Percentiles rank a stretch among this genome's conserved stretches.
Conservation (phyloP, 371 early-diverging fungal genomes). For the Mucor irregularis region DNA sequence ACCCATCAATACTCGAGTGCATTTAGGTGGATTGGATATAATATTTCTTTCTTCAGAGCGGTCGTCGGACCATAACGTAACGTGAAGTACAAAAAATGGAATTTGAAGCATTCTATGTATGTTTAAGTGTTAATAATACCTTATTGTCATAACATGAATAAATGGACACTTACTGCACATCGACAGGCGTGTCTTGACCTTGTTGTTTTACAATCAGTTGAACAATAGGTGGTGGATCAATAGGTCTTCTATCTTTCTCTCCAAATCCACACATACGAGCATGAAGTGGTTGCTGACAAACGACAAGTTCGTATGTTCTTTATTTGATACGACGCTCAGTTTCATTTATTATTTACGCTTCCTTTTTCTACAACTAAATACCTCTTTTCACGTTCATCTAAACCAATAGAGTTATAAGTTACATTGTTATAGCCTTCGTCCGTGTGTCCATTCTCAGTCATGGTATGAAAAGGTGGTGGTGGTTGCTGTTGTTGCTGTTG, state of each 20-base stretch:
- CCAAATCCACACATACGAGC: slow-evolving; percentile 87
- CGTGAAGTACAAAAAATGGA: slow-evolving; percentile 75
- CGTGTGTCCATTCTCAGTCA: not conserved
- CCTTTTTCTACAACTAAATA: not conserved
- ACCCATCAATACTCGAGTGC: slow-evolving; percentile 74
- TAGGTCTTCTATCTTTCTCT: slow-evolving; percentile 74
- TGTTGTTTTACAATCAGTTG: slow-evolving; percentile 57
- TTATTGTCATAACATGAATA: too few species aligned
- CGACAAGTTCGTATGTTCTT: slow-evolving; percentile 55
- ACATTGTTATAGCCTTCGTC: not conserved
- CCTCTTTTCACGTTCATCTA: slow-evolving; percentile 40
- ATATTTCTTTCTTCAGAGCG: slow-evolving; percentile 57
- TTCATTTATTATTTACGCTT: not conserved
- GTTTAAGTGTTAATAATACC: too few species aligned
- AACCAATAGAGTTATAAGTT: slow-evolving; percentile 21
- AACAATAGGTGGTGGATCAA: slow-evolving; percentile 72
- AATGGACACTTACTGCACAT: slow-evolving; percentile 56
- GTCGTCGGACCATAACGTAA: slow-evolving; percentile 76
- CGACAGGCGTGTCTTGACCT: slow-evolving; percentile 40
- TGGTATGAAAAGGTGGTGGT: too few species aligned
- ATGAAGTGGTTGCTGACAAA: slow-evolving; percentile 79
- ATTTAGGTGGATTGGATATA: slow-evolving; percentile 63
- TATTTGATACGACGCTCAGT: not conserved
- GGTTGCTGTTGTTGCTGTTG: not conserved
- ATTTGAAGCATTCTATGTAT: slow-evolving; percentile 55